Base-by-base conservation (phyloP, 768 basidiomycete genomes). In the Suillus brevipes region DNA sequence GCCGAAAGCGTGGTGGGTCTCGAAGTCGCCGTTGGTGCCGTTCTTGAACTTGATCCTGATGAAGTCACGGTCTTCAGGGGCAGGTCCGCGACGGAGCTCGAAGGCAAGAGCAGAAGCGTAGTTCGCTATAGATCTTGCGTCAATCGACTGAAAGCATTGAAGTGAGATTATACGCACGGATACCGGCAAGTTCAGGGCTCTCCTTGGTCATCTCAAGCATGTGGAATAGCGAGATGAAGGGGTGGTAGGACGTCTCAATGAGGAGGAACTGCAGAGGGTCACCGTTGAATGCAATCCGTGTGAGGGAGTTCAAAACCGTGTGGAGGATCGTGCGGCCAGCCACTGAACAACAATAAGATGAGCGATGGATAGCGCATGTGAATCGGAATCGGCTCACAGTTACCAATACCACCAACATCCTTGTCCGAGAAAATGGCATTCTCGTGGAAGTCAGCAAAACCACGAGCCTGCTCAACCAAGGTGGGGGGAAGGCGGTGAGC, bases 181-280 rank as follows among this genome's bases (percentile, higher is more conserved):
- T 84, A 49, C 81, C 86, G 58, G 79, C 76, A 68, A 89, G 75
- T 62, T 89, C 84, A 1, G 90, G 89, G 73, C 87, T 77, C 34
- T 83, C 77, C 66, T 84, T 79, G 68, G 77, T 69, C 63, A 89
- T 78, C 64, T 89, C 90, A 23, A 91, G 86, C 76, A 90, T 85
- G 73, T 88, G 86, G 85, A 95, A 90, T 76, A 95, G 83, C 5
- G 92, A 94, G 72, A 95, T 88, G 85, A 96, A 93, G 16, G 94
- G 89, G 76, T 95, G 94, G 82, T 95, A 95, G 67, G 91, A 91
- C 18, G 89, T 88, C 78, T 91, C 86, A 69, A 92, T 82, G 68
- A 94, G 74, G 77, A 89, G 81, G 78, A 95, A 84, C 71, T 91
- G 89, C 60, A 95, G 85, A 53, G 91, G 89, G 78, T 92, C 89